These are phyloP conservation scores for Stellera chamaejasme DNA, from an alignment of 345 rosid genomes.

Conservation along the genomic window DNA sequence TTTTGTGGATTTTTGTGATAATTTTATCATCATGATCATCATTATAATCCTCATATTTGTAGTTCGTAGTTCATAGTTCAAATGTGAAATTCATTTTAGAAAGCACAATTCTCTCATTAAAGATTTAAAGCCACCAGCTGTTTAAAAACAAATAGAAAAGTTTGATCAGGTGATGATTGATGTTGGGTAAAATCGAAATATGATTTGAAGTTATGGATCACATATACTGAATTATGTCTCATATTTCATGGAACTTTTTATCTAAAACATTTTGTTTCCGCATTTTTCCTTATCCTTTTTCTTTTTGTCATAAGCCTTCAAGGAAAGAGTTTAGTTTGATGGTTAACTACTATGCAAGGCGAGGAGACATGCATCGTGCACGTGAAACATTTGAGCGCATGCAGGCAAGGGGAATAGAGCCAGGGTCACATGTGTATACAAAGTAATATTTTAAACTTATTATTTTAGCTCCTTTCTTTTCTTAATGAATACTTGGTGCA, in stretches of 20 bases:
- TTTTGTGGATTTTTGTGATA: too few species aligned
- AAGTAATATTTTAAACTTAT: conserved; percentile 36
- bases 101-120: too few species aligned
- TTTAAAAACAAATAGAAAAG: too few species aligned
- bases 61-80: too few species aligned
- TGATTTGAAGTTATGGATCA: background rate
- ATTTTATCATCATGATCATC: too few species aligned
- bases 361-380: conserved; percentile 96
- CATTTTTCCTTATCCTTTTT: background rate
- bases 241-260: background rate
- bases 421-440: conserved; percentile 82
- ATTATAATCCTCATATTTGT: too few species aligned
- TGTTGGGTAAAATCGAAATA: too few species aligned
- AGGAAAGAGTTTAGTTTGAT: conserved; percentile 92
- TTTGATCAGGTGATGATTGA: too few species aligned
- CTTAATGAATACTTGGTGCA: conserved; percentile 2
- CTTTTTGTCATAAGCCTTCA: conserved; percentile 56
- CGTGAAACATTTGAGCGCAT: conserved; percentile 89
- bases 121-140: too few species aligned
- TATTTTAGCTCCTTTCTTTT: background rate
- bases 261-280: background rate
- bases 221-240: background rate
- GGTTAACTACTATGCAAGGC: conserved; percentile 89
- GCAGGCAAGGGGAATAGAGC: conserved; percentile 88
- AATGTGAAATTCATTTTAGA: too few species aligned